A percentile compares a stretch with the other conserved stretches of the same genome.
Evolutionary conservation across 1,284 basidiomycete species (phyloP).

Genomic region (Rhodotorula sp.): DNA sequence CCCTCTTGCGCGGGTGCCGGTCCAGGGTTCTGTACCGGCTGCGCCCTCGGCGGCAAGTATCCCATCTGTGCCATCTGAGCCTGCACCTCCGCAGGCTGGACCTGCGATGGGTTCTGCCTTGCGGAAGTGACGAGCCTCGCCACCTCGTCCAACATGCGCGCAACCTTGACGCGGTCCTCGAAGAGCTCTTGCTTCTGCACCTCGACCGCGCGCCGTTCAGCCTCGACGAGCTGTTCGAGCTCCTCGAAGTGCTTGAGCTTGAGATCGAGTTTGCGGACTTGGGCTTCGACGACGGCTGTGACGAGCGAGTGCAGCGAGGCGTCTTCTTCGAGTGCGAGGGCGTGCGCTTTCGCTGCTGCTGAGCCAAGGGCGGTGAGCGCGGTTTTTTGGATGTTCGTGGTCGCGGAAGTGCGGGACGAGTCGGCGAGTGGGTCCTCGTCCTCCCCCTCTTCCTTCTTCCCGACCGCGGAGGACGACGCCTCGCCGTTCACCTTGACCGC

Average conservation of each 20-base stretch:
- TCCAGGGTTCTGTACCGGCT: constrained; percentile 13
- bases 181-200: constrained; percentile 46
- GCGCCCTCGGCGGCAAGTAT: not conserved
- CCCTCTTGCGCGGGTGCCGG: not conserved
- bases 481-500: constrained; percentile 37
- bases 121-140: constrained; percentile 9
- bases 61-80: constrained; percentile 8
- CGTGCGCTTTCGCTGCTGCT: constrained; percentile 79
- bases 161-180: constrained; percentile 41
- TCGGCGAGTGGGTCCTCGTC: constrained; percentile 16
- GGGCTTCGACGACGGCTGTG: constrained; percentile 81
- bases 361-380: constrained; percentile 81
- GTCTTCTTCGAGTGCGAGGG: constrained; percentile 83
- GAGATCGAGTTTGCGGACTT: constrained; percentile 86
- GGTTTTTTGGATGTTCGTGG: constrained; percentile 70
- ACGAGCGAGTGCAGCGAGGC: constrained; percentile 75
- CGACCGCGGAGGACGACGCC: not conserved
- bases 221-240: constrained; percentile 82
- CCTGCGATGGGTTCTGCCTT: constrained; percentile 5
- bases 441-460: constrained; percentile 23
- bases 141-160: constrained; percentile 18
- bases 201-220: constrained; percentile 73
- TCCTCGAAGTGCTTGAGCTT: constrained; percentile 91
- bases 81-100: constrained; percentile 13
- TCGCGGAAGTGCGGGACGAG: constrained; percentile 10